Conservation (phyloP, 164 flowering plant species). For the Stephania japonica region DNA sequence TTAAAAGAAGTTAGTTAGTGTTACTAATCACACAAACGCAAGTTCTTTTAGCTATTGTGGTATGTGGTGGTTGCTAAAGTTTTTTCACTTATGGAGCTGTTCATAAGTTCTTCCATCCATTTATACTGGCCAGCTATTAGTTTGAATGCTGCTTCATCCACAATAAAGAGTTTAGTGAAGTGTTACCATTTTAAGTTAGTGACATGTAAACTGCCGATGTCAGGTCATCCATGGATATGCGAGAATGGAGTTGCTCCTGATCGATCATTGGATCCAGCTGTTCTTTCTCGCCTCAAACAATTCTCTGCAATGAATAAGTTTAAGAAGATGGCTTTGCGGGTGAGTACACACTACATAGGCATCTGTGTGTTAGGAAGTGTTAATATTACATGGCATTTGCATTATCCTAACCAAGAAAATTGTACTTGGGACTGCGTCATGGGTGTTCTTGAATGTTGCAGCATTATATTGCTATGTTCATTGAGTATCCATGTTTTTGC, state of each 20-base stretch:
- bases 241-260: slow-evolving; percentile 99
- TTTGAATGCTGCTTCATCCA: background rate
- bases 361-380: background rate
- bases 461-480: background rate
- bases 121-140: background rate
- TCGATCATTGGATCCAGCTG: slow-evolving; percentile 81
- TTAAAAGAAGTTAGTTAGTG: background rate
- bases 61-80: background rate
- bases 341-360: slow-evolving; percentile 22
- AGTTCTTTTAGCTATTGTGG: background rate
- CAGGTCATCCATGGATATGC: slow-evolving; percentile 99
- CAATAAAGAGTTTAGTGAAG: too few species aligned
- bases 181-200: too few species aligned
- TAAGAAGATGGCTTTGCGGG: slow-evolving; percentile 98
- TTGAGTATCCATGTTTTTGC: background rate
- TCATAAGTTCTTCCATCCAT: background rate
- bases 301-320: slow-evolving; percentile 97
- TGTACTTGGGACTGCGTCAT: background rate
- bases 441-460: background rate
- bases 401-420: background rate
- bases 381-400: background rate
- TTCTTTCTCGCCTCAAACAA: slow-evolving; percentile 89
- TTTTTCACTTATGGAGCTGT: background rate
- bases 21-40: background rate
- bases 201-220: background rate